Conservation (phyloP, 1,284 basidiomycete species). For the Rhodotorula sp. region DNA sequence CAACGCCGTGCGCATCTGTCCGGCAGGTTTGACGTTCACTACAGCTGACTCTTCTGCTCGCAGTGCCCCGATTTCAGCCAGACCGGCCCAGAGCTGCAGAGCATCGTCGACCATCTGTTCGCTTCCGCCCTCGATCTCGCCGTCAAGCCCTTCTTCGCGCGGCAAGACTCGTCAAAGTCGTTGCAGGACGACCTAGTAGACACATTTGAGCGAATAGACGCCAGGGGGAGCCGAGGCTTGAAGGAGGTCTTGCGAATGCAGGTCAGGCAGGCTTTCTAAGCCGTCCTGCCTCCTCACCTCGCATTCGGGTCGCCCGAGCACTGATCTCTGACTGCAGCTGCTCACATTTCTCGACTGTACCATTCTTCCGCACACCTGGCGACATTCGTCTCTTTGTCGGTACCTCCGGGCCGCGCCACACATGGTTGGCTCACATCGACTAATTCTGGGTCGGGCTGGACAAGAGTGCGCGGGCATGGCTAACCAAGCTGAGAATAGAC, state of each 20-base stretch:
- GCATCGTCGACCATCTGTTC: constrained; percentile 29
- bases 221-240: constrained; percentile 16
- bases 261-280: constrained; percentile 30
- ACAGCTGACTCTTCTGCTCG: background rate
- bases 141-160: constrained; percentile 31
- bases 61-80: constrained; percentile 89
- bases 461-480: too few relatives aligned
- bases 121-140: constrained; percentile 22
- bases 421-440: too few relatives aligned
- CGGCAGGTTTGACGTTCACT: background rate
- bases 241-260: constrained; percentile 32
- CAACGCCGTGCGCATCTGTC: constrained; percentile 60
- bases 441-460: too few relatives aligned
- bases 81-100: constrained; percentile 58
- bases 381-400: background rate
- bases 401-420: too few relatives aligned
- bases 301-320: too few relatives aligned
- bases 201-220: constrained; percentile 16
- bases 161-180: background rate
- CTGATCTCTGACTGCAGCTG: too few relatives aligned
- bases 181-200: background rate
- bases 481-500: too few relatives aligned
- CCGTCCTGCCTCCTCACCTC: background rate
- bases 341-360: background rate
- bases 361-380: background rate